These are phyloP conservation scores for Alternaria ethzedia DNA, from an alignment of 2,329 filamentous ascomycete genomes.

Conservation along the genomic window DNA sequence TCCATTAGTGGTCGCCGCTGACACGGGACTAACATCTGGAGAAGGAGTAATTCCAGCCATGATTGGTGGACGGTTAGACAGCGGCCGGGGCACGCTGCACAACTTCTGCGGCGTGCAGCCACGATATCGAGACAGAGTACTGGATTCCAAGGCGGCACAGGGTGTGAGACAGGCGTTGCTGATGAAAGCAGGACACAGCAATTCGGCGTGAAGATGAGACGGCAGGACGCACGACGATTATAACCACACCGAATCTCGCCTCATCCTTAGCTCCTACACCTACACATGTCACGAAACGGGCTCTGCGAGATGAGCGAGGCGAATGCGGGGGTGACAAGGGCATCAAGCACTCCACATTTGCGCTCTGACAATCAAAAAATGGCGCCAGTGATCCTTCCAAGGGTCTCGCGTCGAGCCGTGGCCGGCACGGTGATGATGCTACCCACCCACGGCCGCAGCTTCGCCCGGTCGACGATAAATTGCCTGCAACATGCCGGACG, in stretches of 20 bases:
- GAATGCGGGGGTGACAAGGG: conserved; percentile 45
- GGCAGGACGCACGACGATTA: conserved; percentile 26
- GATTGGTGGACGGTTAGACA: conserved; percentile 45
- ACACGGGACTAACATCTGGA: conserved; percentile 53
- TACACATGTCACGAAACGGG: conserved; percentile 22
- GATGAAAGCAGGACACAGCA: not conserved
- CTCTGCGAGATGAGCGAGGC: conserved; percentile 40
- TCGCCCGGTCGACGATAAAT: conserved; percentile 32
- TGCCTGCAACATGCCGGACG: conserved; percentile 32
- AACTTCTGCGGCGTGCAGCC: conserved; percentile 37
- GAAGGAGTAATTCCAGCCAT: conserved; percentile 50
- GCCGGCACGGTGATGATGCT: conserved; percentile 28
- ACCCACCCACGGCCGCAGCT: conserved; percentile 16
- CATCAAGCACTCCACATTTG: conserved; percentile 38
- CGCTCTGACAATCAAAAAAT: conserved; percentile 34
- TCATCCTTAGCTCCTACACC: conserved; percentile 23
- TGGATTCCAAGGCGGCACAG: conserved; percentile 12
- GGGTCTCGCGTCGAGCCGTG: conserved; percentile 29
- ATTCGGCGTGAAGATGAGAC: conserved; percentile 5
- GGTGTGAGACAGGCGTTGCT: conserved; percentile 2
- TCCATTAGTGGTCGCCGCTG: conserved; percentile 50
- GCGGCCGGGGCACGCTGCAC: conserved; percentile 38
- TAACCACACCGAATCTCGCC: conserved; percentile 29
- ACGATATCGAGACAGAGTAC: conserved; percentile 25
- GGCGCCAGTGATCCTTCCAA: conserved; percentile 32